phyloP scores from a whole-genome alignment of 169 alveolate genomes.

The Cyclospora cayetanensis region DNA sequence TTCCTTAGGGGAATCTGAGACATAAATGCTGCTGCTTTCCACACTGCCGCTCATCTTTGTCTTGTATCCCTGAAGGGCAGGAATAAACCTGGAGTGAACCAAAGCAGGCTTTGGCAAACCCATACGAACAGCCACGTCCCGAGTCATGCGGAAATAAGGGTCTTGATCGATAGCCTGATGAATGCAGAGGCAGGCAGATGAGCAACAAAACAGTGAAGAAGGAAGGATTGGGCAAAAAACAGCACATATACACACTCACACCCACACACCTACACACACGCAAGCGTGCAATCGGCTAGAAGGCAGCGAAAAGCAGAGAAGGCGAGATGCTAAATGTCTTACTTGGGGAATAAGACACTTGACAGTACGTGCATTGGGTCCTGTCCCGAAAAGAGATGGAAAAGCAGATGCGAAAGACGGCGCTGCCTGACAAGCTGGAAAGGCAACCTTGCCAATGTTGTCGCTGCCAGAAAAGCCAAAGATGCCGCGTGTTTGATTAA shows the following conservation, averaged over 20 bases:
- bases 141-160: constrained; percentile 99
- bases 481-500: constrained; percentile 90
- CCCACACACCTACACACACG: not conserved
- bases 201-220: not conserved
- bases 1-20: constrained; percentile 94
- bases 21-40: constrained; percentile 85
- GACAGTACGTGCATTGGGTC: constrained; percentile 2
- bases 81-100: constrained; percentile 95
- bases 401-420: constrained; percentile 73
- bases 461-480: constrained; percentile 74
- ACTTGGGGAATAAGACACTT: constrained; percentile 74
- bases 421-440: constrained; percentile 94
- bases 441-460: constrained; percentile 96
- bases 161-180: constrained; percentile 99
- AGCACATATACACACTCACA: not conserved
- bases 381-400: constrained; percentile 67
- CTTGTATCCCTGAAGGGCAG: constrained; percentile 96
- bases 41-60: constrained; percentile 90
- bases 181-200: not conserved
- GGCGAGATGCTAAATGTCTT: too few relatives aligned
- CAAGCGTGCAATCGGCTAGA: too few relatives aligned
- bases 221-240: not conserved
- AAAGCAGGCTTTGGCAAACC: constrained; percentile 95
- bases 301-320: too few relatives aligned
- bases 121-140: constrained; percentile 97